Conservation (phyloP, 345 rosid genomes). For the Syzygium grande region DNA sequence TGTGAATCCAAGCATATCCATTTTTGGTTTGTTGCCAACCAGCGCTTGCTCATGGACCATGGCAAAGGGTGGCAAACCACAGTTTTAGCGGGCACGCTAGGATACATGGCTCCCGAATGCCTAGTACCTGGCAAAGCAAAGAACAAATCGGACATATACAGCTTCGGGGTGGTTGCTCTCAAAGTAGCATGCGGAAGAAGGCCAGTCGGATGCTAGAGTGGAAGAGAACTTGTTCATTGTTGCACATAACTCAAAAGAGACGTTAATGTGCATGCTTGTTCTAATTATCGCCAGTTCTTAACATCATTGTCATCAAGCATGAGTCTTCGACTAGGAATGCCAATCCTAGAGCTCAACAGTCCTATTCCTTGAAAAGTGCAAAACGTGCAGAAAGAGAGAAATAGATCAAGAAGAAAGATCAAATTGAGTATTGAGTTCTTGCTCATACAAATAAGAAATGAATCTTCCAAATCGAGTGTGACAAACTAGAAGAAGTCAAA, state of each 20-base stretch:
- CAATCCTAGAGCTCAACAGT: neutral
- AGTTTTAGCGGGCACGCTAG: slow-evolving; percentile 8
- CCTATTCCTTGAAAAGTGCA: neutral
- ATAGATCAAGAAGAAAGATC: neutral
- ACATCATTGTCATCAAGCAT: neutral
- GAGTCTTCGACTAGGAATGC: neutral
- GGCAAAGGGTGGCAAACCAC: slow-evolving; percentile 12
- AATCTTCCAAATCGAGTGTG: neutral
- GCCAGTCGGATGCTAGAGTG: neutral
- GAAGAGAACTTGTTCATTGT: neutral
- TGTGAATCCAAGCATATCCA: slow-evolving; percentile 20
- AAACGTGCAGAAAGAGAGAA: neutral
- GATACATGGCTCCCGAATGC: slow-evolving; percentile 26
- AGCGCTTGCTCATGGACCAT: slow-evolving; percentile 14
- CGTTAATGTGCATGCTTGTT: neutral
- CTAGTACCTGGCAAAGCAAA: slow-evolving; percentile 7
- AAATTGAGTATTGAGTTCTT: neutral
- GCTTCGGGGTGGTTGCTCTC: slow-evolving; percentile 25
- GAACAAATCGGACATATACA: slow-evolving; percentile 23
- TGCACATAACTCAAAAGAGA: neutral
- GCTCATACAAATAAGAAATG: neutral
- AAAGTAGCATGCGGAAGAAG: slow-evolving; percentile 17
- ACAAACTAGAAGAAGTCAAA: neutral
- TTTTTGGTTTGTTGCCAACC: slow-evolving; percentile 4
- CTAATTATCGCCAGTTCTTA: neutral